These are phyloP conservation scores for Russula sp. DNA, from an alignment of 768 basidiomycete species.

Conservation along the genomic window DNA sequence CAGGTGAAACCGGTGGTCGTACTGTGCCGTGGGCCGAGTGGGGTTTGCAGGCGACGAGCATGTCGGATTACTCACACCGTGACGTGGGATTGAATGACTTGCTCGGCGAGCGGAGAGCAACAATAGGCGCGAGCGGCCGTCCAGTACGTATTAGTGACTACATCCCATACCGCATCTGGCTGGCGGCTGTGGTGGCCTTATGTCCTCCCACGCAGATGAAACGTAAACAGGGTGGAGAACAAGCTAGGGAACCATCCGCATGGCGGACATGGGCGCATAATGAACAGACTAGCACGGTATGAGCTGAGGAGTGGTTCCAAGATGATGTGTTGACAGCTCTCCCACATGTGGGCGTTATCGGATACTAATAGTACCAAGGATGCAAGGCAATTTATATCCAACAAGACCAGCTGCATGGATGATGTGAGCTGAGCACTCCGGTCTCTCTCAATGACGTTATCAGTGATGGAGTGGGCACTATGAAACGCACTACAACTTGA, in stretches of 20 bases:
- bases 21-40: conserved; percentile 3
- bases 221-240: background rate
- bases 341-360: background rate
- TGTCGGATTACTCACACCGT: background rate
- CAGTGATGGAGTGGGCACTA: too few species aligned
- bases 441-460: background rate
- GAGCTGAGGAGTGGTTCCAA: background rate
- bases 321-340: conserved; percentile 1
- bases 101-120: conserved; percentile 1
- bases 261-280: background rate
- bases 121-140: background rate
- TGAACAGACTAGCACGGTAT: background rate
- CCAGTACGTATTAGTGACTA: conserved; percentile 6
- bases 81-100: background rate
- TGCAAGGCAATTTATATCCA: conserved; percentile 6
- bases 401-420: conserved; percentile 1
- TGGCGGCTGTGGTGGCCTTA: background rate
- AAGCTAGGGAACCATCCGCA: background rate
- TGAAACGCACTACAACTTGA: too few species aligned
- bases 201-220: too few species aligned
- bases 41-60: conserved; percentile 2
- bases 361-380: background rate
- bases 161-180: conserved; percentile 1
- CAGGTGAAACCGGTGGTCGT: background rate
- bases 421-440: background rate